Percentiles rank a stretch among this genome's conserved stretches.
Conservation (phyloP, 352 stramenopile species). For the Pythium rishiriense region DNA sequence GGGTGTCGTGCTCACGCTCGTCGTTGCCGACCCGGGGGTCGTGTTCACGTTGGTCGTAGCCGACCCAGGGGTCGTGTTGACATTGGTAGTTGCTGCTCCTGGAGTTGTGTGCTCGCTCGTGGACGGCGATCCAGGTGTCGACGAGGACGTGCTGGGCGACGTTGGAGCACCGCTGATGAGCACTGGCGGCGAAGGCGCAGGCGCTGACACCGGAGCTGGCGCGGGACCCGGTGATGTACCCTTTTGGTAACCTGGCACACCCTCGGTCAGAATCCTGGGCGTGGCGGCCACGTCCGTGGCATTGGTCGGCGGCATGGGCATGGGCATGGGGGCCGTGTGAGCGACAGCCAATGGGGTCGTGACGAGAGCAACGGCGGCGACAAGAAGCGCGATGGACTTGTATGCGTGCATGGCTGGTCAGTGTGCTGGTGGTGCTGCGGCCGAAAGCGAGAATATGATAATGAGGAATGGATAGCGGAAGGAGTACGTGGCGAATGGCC, state of each 20-base stretch:
- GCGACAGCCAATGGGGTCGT: neutral
- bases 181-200: neutral
- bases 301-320: neutral
- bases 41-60: neutral
- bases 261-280: neutral
- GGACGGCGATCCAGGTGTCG: neutral
- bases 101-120: neutral
- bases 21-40: neutral
- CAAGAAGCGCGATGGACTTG: neutral
- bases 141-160: neutral
- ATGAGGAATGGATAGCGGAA: neutral
- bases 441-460: too few relatives aligned
- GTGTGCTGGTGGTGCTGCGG: too few relatives aligned
- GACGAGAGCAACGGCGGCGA: neutral
- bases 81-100: neutral
- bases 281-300: neutral
- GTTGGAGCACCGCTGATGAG: neutral
- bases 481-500: neutral
- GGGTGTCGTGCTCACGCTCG: neutral
- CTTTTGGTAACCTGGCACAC: neutral
- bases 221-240: neutral
- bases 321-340: neutral
- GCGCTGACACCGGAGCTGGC: neutral
- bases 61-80: slow-evolving; percentile 1
- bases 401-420: neutral